A percentile compares a stretch with the other conserved stretches of the same genome.
Conservation (phyloP, 371 early-diverging fungal genomes). For the Smittium culicis region DNA sequence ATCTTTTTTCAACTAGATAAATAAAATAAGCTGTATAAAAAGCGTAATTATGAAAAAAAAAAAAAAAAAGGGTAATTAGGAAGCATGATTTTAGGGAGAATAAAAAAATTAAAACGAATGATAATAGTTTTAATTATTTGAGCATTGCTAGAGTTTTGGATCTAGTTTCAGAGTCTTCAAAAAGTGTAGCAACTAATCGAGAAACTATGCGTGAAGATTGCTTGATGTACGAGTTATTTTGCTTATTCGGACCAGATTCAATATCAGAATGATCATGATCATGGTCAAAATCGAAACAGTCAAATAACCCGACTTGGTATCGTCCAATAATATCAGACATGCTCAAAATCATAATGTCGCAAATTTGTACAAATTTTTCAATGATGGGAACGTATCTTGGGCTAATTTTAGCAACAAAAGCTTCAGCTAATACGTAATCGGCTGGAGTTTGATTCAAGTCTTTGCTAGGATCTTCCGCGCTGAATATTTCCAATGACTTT, state of each 20-base stretch:
- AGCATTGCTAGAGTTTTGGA: background rate
- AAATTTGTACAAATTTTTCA: background rate
- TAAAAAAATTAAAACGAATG: too few species aligned
- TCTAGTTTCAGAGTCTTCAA: background rate
- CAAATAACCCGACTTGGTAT: background rate
- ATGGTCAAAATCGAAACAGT: background rate
- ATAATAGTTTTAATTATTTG: too few species aligned
- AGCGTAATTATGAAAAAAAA: background rate
- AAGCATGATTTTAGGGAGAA: background rate
- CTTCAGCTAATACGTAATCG: too few species aligned
- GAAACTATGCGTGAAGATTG: background rate
- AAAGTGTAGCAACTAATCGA: background rate
- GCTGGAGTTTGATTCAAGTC: background rate
- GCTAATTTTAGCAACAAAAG: background rate
- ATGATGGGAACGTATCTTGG: background rate
- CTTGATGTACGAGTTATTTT: background rate
- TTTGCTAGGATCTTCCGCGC: background rate
- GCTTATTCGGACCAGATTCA: too few species aligned
- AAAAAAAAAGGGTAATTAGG: background rate
- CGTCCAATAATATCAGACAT: background rate
- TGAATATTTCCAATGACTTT: background rate
- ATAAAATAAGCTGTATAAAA: too few species aligned
- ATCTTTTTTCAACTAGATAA: too few species aligned
- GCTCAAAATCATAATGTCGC: background rate
- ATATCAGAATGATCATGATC: too few species aligned